Conservation (phyloP, 345 rosid species). For the Brassica nigra region DNA sequence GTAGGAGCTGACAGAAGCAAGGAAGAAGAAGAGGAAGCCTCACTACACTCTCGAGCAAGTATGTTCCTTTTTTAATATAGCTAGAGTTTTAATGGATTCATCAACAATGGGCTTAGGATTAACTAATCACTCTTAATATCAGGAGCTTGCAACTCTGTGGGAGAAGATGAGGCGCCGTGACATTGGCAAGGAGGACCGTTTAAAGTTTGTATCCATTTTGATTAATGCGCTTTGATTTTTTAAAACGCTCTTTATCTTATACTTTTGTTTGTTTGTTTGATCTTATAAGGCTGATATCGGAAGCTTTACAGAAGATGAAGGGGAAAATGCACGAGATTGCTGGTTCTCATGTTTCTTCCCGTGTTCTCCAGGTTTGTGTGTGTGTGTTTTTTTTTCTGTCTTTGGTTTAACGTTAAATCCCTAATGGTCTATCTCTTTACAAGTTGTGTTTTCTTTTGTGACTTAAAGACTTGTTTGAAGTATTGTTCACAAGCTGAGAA, state of each 20-base stretch:
- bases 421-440: neutral
- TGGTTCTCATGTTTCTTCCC: conserved; percentile 81
- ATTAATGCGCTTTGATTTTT: neutral
- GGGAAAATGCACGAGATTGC: conserved; percentile 93
- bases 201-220: conserved; percentile 53
- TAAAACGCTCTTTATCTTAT: neutral
- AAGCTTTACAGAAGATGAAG: conserved; percentile 81
- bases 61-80: conserved; percentile 8
- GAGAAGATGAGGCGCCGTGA: conserved; percentile 93
- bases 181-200: conserved; percentile 80
- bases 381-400: neutral
- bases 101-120: neutral
- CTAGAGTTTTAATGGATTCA: neutral
- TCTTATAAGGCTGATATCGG: conserved; percentile 58
- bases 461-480: conserved; percentile 72
- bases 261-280: neutral
- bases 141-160: conserved; percentile 94
- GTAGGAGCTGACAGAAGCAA: conserved; percentile 73
- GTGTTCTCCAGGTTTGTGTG: conserved; percentile 77
- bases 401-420: neutral
- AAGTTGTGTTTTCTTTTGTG: conserved; percentile 16
- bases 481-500: conserved; percentile 75
- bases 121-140: conserved; percentile 4
- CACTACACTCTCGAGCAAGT: conserved; percentile 85
- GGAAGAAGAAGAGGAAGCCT: conserved; percentile 87